Evolutionary conservation across 768 basidiomycete species (phyloP), one percentile per base, ranked within the genome.

Genomic region (Leccinum boreale): DNA sequence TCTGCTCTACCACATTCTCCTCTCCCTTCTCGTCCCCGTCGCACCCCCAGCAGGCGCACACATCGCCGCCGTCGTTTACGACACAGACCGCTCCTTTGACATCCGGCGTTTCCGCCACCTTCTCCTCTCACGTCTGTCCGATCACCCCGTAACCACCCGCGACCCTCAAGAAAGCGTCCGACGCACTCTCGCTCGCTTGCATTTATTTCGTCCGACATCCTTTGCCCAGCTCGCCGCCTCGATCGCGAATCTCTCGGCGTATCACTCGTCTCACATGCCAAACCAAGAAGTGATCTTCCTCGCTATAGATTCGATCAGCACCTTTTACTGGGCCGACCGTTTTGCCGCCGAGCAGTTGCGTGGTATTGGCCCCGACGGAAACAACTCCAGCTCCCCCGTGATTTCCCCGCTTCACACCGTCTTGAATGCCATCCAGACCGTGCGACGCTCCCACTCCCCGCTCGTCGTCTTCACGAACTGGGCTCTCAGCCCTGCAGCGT

Each of bases 281-380:
- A 70, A 81, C 45, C 70, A 75, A 31, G 85, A 85, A 58, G 78
- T 93, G 11, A 85, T 84, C 6, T 63, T 91, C 54, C 71, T 94
- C 36, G 83, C 82, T 10, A 75, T 94, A 48, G 92, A 94, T 71
- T 91, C 90, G 14, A 70, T 91, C 57, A 86, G 86, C 67, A 69
- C 89, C 0, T 90, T 87, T 66, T 83, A 90, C 71, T 94, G 92
- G 92, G 60, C 79, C 3, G 91, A 94, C 68, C 83, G 87, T 44
- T 86, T 85, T 66, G 74, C 76, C 39, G 72, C 74, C 29, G 90
- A 92, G 70, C 83, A 84, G 62, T 59, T 76, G 53, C 79, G 74
- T 36, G 60, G 64, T 17, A 56, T 61, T 39, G 54, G 57, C 35
- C 53, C 62, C 35, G 50, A 57, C 23, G 60, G 33, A n/a, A 45